phyloP scores from a whole-genome alignment of 2,329 filamentous ascomycete species.

The Diplodia corticola region DNA sequence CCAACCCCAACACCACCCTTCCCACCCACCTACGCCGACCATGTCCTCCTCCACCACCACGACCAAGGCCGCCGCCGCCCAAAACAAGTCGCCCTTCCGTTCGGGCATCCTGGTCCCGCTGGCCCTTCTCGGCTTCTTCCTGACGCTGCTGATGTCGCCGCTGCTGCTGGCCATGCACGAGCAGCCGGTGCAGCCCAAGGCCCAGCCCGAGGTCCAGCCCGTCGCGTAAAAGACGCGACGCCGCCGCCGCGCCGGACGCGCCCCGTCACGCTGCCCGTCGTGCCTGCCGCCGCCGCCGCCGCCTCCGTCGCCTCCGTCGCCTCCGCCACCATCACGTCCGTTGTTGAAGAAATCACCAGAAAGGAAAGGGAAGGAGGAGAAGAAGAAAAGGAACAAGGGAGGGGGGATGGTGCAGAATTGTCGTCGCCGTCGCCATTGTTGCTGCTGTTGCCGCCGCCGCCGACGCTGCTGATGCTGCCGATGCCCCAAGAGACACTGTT shows the following conservation, averaged over 20 bases:
- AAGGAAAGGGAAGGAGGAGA: neutral
- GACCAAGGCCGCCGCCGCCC: neutral
- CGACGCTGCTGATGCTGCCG: neutral
- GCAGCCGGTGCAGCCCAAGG: conserved; percentile 17
- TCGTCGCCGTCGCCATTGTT: neutral
- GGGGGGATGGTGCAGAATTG: neutral
- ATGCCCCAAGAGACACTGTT: neutral
- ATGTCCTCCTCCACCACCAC: neutral
- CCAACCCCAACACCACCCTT: neutral
- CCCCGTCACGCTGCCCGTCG: conserved; percentile 7
- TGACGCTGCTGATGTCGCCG: conserved; percentile 20
- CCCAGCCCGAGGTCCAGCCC: neutral
- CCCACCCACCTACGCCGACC: conserved; percentile 4
- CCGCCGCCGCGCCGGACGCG: neutral
- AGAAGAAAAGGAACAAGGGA: neutral
- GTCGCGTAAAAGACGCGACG: conserved; percentile 6
- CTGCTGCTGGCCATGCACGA: conserved; percentile 20
- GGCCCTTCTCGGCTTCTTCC: conserved; percentile 10
- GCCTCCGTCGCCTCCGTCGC: neutral
- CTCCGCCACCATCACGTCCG: neutral
- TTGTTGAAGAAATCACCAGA: neutral
- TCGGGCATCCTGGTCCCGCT: conserved; percentile 19
- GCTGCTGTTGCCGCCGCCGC: neutral
- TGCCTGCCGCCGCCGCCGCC: neutral
- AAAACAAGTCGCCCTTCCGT: conserved; percentile 12